A percentile compares a stretch with the other conserved stretches of the same genome.
phyloP scores from a whole-genome alignment of 441 rosid species.

The Adansonia rubrostipa region DNA sequence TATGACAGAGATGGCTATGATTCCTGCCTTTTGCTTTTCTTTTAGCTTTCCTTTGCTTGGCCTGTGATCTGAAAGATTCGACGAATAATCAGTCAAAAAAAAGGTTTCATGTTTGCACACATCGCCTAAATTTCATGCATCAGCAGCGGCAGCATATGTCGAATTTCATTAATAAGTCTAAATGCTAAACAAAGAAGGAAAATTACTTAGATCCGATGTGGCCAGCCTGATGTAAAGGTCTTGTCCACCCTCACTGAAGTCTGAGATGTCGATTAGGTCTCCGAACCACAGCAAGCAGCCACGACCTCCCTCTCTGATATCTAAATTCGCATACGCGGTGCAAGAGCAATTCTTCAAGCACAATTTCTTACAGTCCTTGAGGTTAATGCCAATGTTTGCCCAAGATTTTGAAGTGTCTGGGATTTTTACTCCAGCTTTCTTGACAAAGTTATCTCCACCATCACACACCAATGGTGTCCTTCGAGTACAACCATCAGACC shows the following conservation, averaged over 20 bases:
- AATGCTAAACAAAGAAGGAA: neutral
- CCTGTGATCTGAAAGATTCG: neutral
- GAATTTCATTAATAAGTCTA: neutral
- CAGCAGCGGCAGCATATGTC: no score
- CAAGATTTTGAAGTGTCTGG: constrained; percentile 19
- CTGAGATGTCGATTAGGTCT: neutral
- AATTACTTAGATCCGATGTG: constrained; percentile 22
- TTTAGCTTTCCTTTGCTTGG: neutral
- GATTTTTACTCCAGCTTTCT: neutral
- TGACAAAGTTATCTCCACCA: neutral
- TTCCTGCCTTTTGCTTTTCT: neutral
- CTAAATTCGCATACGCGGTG: constrained; percentile 31
- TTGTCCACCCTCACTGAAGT: constrained; percentile 20
- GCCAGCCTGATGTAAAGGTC: constrained; percentile 31
- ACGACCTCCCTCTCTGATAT: constrained; percentile 27
- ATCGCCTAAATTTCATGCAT: neutral
- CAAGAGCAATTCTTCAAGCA: constrained; percentile 36
- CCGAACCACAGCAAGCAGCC: constrained; percentile 33
- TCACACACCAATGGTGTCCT: constrained; percentile 21
- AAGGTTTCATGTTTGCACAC: neutral
- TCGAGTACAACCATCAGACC: constrained; percentile 30
- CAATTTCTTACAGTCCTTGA: constrained; percentile 31
- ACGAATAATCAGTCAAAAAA: neutral
- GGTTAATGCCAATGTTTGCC: constrained; percentile 23
- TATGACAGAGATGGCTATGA: neutral